A percentile compares a stretch with the other conserved stretches of the same genome.
These are phyloP conservation scores for Phalaenopsis equestris DNA, from an alignment of 106 monocot species.

Conservation along the genomic window DNA sequence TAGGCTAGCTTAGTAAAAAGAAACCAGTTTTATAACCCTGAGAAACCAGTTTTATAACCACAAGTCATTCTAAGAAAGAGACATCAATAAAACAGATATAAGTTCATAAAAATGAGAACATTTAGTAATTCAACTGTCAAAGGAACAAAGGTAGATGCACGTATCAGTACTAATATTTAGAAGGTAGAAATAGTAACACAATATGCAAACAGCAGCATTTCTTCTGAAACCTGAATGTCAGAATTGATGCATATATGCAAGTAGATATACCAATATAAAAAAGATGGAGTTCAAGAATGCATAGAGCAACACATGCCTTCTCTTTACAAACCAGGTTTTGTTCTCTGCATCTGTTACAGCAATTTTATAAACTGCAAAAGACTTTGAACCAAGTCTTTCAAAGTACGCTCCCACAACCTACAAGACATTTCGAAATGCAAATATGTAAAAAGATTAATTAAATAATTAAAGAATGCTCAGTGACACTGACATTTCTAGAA, in stretches of 20 bases:
- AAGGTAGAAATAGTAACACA: not conserved
- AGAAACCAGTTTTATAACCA: not conserved
- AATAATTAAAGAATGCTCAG: not conserved
- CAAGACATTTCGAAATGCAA: conserved; percentile 15
- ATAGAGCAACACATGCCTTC: conserved; percentile 53
- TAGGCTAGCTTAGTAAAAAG: not conserved
- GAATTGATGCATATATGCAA: not conserved
- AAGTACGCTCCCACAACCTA: conserved; percentile 97
- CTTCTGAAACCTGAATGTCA: not conserved
- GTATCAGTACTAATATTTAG: not conserved
- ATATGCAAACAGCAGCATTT: not conserved
- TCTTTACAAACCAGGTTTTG: conserved; percentile 90
- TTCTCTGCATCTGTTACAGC: conserved; percentile 83
- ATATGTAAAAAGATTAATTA: not conserved
- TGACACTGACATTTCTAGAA: not conserved
- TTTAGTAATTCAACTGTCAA: not conserved
- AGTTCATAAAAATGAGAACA: not conserved
- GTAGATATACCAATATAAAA: not conserved
- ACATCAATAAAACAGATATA: not conserved
- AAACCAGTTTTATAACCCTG: not conserved
- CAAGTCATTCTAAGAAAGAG: not conserved
- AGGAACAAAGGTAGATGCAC: not conserved
- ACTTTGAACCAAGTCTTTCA: conserved; percentile 90
- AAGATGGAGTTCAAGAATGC: not conserved
- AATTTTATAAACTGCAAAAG: conserved; percentile 98